These are phyloP conservation scores for Gnaphalium uliginosum DNA, from an alignment of 129 eudicot genomes.

Conservation along the genomic window DNA sequence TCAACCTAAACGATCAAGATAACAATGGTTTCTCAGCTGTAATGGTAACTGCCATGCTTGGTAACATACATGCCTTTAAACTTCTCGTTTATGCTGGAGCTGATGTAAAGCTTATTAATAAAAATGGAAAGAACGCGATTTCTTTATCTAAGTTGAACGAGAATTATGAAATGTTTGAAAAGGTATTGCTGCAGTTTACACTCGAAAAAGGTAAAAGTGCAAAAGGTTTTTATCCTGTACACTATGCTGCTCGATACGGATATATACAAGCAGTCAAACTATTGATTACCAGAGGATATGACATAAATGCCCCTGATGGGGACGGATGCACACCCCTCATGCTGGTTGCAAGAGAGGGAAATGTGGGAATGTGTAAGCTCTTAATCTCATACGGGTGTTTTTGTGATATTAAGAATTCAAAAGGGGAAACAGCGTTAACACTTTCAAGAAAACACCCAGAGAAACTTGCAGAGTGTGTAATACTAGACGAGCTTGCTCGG, in stretches of 20 bases:
- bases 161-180: constrained; percentile 4
- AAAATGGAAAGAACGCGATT: background rate
- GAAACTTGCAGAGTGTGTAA: constrained; percentile 3
- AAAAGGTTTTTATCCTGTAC: constrained; percentile 12
- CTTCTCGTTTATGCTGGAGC: constrained; percentile 11
- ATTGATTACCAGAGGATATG: constrained; percentile 7
- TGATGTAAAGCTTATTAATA: constrained; percentile 6
- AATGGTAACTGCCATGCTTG: constrained; percentile 15
- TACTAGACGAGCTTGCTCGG: constrained; percentile 17
- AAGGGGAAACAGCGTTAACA: constrained; percentile 8
- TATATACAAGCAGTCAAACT: constrained; percentile 9
- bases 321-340: constrained; percentile 2
- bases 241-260: constrained; percentile 10
- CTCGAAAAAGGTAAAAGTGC: constrained; percentile 11
- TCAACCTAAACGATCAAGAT: constrained; percentile 7
- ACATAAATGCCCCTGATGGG: background rate
- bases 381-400: background rate
- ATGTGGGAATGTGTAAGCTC: background rate
- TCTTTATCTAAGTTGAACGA: background rate
- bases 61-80: constrained; percentile 6
- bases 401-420: background rate
- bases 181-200: constrained; percentile 11
- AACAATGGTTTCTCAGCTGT: background rate
- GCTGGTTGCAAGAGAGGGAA: constrained; percentile 5
- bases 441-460: constrained; percentile 4